Conservation (phyloP, 2,329 filamentous ascomycete species). For the Xenosphaeropsis pyriputrescens region DNA sequence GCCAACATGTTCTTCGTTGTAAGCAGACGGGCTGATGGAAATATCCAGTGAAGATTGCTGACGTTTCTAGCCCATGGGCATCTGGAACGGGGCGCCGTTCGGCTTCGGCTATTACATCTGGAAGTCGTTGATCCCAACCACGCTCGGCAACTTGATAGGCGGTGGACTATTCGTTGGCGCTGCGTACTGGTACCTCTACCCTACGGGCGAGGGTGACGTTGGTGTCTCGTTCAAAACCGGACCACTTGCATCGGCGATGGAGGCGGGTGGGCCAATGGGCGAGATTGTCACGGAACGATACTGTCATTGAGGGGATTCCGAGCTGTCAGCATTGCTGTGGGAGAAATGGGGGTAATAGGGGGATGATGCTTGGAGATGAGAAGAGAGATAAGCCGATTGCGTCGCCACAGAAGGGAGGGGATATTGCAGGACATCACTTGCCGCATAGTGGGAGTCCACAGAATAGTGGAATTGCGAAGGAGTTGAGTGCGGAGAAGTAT, state of each 20-base stretch:
- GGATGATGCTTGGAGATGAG: too few relatives aligned
- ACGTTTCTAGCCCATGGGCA: constrained; percentile 23
- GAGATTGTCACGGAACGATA: not conserved
- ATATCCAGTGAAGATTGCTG: too few relatives aligned
- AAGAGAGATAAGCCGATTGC: too few relatives aligned
- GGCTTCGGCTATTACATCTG: constrained; percentile 36
- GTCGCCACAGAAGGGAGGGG: too few relatives aligned
- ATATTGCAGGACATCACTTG: too few relatives aligned
- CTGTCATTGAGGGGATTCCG: too few relatives aligned
- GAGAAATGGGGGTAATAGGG: too few relatives aligned
- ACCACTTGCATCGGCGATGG: not conserved
- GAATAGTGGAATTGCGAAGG: too few relatives aligned
- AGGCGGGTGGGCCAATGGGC: not conserved
- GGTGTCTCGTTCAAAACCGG: not conserved
- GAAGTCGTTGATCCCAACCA: constrained; percentile 37
- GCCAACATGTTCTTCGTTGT: constrained; percentile 36
- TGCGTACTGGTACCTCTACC: constrained; percentile 32
- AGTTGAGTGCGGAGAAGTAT: too few relatives aligned
- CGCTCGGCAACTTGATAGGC: constrained; percentile 37
- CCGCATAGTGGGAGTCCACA: too few relatives aligned
- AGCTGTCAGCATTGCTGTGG: too few relatives aligned
- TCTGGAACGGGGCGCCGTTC: constrained; percentile 30
- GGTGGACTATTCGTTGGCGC: constrained; percentile 34
- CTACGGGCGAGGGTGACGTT: constrained; percentile 11
- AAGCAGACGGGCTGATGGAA: not conserved